These are phyloP conservation scores for Dillenia turbinata DNA, from an alignment of 164 flowering plant genomes.

Conservation along the genomic window DNA sequence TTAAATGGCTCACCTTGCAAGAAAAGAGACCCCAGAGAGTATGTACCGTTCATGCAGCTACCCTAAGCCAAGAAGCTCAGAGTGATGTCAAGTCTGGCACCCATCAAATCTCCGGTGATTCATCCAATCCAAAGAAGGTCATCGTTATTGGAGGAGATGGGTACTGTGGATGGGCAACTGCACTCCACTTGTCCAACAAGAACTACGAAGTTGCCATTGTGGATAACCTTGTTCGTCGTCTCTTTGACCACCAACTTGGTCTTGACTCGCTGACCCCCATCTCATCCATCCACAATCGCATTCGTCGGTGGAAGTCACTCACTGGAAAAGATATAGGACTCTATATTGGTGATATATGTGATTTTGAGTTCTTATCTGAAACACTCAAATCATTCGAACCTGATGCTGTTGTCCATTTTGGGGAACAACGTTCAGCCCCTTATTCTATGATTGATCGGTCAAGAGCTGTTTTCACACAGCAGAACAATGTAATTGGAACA, in stretches of 20 bases:
- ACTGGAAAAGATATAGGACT: conserved; percentile 75
- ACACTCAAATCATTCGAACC: conserved; percentile 81
- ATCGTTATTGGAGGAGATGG: conserved; percentile 99
- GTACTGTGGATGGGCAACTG: conserved; percentile 98
- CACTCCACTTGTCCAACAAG: conserved; percentile 89
- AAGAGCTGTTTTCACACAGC: conserved; percentile 88
- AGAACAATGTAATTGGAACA: conserved; percentile 90
- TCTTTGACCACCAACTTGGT: conserved; percentile 90
- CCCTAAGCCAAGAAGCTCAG: conserved; percentile 44
- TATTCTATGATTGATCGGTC: conserved; percentile 97
- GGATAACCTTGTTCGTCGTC: conserved; percentile 87
- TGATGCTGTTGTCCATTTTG: conserved; percentile 91
- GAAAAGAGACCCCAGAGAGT: conserved; percentile 18
- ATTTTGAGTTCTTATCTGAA: conserved; percentile 82
- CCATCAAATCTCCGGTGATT: conserved; percentile 19
- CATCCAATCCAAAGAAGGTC: conserved; percentile 54
- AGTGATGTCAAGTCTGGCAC: conserved; percentile 29
- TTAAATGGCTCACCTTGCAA: conserved; percentile 22
- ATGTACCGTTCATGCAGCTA: conserved; percentile 33
- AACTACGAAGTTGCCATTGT: conserved; percentile 84
- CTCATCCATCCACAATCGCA: conserved; percentile 75
- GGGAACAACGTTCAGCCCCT: conserved; percentile 97
- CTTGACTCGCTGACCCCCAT: conserved; percentile 90
- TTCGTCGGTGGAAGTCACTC: conserved; percentile 73
- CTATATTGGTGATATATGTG: conserved; percentile 84